These are phyloP conservation scores for Colletotrichum sp. DNA, from an alignment of 2,329 filamentous ascomycete genomes.

Conservation along the genomic window DNA sequence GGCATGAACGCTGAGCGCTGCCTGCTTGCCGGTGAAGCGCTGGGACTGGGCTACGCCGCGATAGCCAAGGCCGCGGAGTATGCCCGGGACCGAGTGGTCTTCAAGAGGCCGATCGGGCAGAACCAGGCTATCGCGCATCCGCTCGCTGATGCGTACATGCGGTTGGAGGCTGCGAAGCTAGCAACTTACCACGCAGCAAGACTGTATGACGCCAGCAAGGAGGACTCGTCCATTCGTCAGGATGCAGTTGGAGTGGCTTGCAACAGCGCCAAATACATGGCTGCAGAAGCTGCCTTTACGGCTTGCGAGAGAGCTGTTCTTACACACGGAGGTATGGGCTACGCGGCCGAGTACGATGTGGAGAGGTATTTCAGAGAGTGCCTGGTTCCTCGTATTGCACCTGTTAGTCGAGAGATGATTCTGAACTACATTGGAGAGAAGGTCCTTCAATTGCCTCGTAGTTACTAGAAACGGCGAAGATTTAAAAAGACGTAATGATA, in stretches of 20 bases:
- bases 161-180: slow-evolving; percentile 68
- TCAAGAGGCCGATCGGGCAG: slow-evolving; percentile 67
- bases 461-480: slow-evolving; percentile 54
- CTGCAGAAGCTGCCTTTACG: slow-evolving; percentile 67
- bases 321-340: slow-evolving; percentile 68
- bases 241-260: slow-evolving; percentile 67
- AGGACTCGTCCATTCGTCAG: slow-evolving; percentile 55
- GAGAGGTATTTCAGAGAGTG: slow-evolving; percentile 71
- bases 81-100: slow-evolving; percentile 69
- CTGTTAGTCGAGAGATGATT: slow-evolving; percentile 75
- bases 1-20: slow-evolving; percentile 83
- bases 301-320: slow-evolving; percentile 67
- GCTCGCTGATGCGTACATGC: slow-evolving; percentile 69
- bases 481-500: background rate
- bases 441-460: slow-evolving; percentile 69
- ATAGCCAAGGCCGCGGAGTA: slow-evolving; percentile 67
- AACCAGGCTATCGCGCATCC: slow-evolving; percentile 72
- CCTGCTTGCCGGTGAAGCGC: slow-evolving; percentile 77
- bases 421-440: slow-evolving; percentile 75
- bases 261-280: slow-evolving; percentile 75
- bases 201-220: slow-evolving; percentile 61
- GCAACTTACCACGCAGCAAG: slow-evolving; percentile 70
- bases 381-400: slow-evolving; percentile 68
- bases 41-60: slow-evolving; percentile 80
- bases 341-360: slow-evolving; percentile 69